A percentile compares a stretch with the other conserved stretches of the same genome.
Evolutionary conservation across 805 yeast genomes (phyloP).

Genomic region (Komagataella phaffii): DNA sequence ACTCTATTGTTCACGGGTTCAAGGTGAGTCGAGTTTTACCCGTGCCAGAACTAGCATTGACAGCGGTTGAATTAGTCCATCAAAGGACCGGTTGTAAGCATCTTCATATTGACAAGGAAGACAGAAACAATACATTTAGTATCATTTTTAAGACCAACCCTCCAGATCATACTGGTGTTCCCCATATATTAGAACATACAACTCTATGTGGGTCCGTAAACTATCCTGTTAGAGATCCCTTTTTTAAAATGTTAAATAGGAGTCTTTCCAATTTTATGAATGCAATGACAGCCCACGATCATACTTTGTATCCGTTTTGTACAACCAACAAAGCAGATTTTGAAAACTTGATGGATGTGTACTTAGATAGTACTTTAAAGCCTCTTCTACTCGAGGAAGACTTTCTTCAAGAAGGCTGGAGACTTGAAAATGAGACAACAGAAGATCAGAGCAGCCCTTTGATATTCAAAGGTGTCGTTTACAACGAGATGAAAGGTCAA

Average conservation of each 20-base stretch:
- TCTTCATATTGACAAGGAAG: conserved; percentile 74
- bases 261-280: conserved; percentile 96
- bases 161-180: conserved; percentile 89
- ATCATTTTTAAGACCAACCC: conserved; percentile 90
- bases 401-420: conserved; percentile 95
- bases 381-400: conserved; percentile 73
- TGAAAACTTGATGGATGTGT: conserved; percentile 73
- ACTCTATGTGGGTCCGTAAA: conserved; percentile 87
- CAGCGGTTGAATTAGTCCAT: conserved; percentile 67
- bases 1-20: conserved; percentile 53
- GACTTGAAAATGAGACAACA: conserved; percentile 62
- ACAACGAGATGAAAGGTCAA: conserved; percentile 98
- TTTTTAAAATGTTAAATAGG: conserved; percentile 91
- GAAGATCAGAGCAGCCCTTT: conserved; percentile 48
- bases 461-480: conserved; percentile 87
- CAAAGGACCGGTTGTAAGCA: conserved; percentile 62
- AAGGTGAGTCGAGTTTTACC: conserved; percentile 47
- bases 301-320: conserved; percentile 91
- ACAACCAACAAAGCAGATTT: conserved; percentile 81
- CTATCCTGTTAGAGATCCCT: conserved; percentile 93
- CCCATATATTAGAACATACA: conserved; percentile 93
- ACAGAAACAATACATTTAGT: conserved; percentile 77
- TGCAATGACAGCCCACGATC: conserved; percentile 97
- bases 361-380: conserved; percentile 73
- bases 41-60: conserved; percentile 71